These are phyloP conservation scores for Sicyos edulis DNA, from an alignment of 306 rosid species.

Conservation along the genomic window DNA sequence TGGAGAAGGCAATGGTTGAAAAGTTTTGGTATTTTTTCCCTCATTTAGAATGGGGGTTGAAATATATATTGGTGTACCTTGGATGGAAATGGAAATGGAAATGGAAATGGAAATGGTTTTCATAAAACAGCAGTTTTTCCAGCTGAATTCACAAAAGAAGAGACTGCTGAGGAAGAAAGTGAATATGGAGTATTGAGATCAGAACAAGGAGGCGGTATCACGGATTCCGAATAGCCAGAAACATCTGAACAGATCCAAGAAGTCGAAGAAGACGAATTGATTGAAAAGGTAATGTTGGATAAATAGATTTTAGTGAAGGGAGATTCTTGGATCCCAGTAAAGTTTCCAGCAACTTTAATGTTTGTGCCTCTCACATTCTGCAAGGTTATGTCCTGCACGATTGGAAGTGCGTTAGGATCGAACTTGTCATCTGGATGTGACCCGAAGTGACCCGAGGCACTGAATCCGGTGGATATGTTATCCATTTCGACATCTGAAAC, in stretches of 20 bases:
- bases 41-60: conserved; percentile 18
- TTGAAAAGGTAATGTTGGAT: conserved; percentile 59
- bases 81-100: too few species aligned
- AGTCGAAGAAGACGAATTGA: conserved; percentile 44
- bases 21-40: conserved; percentile 17
- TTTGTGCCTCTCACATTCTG: conserved; percentile 56
- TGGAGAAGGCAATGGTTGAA: conserved; percentile 33
- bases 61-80: conserved; percentile 20
- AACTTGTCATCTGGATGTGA: conserved; percentile 78
- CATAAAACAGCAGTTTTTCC: conserved; percentile 47
- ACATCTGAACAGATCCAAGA: conserved; percentile 79
- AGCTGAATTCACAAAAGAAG: conserved; percentile 33
- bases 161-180: conserved; percentile 48
- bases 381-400: conserved; percentile 51
- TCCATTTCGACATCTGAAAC: conserved; percentile 54
- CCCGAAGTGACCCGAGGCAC: conserved; percentile 68
- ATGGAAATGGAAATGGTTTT: too few species aligned
- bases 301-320: conserved; percentile 77
- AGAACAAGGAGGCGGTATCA: conserved; percentile 70
- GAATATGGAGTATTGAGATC: conserved; percentile 40
- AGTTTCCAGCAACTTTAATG: conserved; percentile 70
- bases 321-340: conserved; percentile 68
- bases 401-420: conserved; percentile 82
- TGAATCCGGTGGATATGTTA: conserved; percentile 43
- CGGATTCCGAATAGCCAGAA: conserved; percentile 64